Evolutionary conservation across 2,329 filamentous ascomycete species (phyloP).

Genomic region (Emericellopsis atlantica): DNA sequence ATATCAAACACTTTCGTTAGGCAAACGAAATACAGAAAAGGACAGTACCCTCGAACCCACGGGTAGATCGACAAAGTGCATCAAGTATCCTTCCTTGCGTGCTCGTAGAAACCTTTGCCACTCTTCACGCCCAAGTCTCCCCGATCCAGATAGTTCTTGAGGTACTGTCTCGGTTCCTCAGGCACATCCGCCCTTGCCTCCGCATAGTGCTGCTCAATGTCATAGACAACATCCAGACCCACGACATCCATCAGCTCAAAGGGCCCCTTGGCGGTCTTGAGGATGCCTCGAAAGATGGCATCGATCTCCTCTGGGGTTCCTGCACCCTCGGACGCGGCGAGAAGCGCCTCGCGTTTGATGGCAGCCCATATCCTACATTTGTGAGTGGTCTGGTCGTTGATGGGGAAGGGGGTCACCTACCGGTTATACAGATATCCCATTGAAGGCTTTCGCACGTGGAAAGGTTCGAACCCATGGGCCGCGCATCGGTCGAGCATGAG

Average conservation of each 20-base stretch:
- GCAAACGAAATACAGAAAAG: too few relatives aligned
- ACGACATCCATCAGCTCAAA: conserved; percentile 19
- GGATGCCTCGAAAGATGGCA: conserved; percentile 14
- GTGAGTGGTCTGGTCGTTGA: neutral
- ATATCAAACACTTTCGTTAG: neutral
- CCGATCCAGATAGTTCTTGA: conserved; percentile 9
- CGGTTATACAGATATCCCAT: conserved; percentile 20
- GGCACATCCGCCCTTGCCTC: conserved; percentile 11
- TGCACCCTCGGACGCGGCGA: conserved; percentile 14
- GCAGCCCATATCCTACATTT: conserved; percentile 16
- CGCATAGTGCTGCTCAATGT: conserved; percentile 18
- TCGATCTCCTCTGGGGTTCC: conserved; percentile 17
- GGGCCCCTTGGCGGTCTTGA: conserved; percentile 16
- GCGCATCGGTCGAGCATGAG: conserved; percentile 12
- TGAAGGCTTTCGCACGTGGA: conserved; percentile 14
- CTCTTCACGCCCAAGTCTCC: conserved; percentile 15
- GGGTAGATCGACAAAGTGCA: too few relatives aligned
- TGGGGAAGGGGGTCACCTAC: conserved; percentile 2
- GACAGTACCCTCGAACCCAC: too few relatives aligned
- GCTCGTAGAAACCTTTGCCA: conserved; percentile 14
- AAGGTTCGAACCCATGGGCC: conserved; percentile 14
- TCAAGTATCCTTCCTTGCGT: conserved; percentile 1
- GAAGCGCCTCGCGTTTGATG: conserved; percentile 16
- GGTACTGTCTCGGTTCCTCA: conserved; percentile 10
- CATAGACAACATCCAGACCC: conserved; percentile 15